A percentile compares a stretch with the other conserved stretches of the same genome.
Evolutionary conservation across 164 flowering plant genomes (phyloP).

Genomic region (Echeveria elegans): DNA sequence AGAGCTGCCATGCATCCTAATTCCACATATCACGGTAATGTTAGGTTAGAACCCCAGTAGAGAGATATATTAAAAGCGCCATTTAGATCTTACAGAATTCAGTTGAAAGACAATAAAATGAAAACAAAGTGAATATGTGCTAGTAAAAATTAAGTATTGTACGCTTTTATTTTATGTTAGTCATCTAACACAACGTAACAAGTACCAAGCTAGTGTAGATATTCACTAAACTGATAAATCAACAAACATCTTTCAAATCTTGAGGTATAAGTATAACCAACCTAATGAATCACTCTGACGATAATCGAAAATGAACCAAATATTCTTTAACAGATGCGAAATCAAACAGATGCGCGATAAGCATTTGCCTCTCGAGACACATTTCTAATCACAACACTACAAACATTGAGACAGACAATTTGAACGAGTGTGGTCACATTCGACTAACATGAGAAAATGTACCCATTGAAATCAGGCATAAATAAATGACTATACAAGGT

Average conservation of each 20-base stretch:
- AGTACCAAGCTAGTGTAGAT: background rate
- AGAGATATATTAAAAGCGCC: background rate
- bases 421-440: background rate
- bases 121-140: no score
- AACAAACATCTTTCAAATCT: background rate
- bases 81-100: no score
- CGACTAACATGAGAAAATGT: background rate
- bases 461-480: background rate
- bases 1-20: slow-evolving; percentile 96
- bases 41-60: background rate
- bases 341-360: background rate
- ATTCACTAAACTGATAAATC: background rate
- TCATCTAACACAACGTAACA: no score
- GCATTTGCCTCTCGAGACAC: background rate
- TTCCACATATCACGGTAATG: background rate
- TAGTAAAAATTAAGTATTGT: no score
- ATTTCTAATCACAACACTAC: background rate
- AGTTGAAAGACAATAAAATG: background rate
- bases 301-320: background rate
- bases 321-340: background rate
- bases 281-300: background rate
- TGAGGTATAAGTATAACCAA: background rate
- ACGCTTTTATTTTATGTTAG: no score
- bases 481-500: background rate
- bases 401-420: background rate